These are phyloP conservation scores for Coniferiporia sulphurascens DNA, from an alignment of 1,284 basidiomycete species.

Conservation along the genomic window DNA sequence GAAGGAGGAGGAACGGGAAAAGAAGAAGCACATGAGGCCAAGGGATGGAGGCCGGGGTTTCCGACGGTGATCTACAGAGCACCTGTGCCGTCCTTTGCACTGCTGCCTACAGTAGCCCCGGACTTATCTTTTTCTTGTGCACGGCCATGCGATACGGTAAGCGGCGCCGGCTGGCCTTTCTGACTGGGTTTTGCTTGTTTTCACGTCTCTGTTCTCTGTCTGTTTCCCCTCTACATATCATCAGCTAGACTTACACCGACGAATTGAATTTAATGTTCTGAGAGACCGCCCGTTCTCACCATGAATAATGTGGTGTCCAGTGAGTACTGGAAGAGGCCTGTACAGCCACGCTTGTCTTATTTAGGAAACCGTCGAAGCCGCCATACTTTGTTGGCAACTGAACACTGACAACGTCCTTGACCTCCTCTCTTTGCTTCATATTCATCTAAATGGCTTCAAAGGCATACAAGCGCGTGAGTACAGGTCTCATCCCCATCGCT, in stretches of 20 bases:
- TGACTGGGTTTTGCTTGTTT: neutral
- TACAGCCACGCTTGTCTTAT: neutral
- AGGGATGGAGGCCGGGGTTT: slow-evolving; percentile 22
- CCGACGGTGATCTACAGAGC: slow-evolving; percentile 8
- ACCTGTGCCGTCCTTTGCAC: neutral
- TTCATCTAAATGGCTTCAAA: slow-evolving; percentile 64
- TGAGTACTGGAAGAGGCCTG: too few relatives aligned
- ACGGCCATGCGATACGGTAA: neutral
- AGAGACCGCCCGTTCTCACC: too few relatives aligned
- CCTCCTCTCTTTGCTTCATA: neutral
- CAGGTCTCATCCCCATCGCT: slow-evolving; percentile 4
- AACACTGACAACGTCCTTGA: neutral
- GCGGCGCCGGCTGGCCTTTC: neutral
- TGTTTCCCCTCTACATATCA: too few relatives aligned
- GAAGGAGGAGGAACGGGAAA: slow-evolving; percentile 66
- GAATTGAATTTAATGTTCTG: too few relatives aligned
- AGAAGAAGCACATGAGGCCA: slow-evolving; percentile 43
- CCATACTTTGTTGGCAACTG: neutral
- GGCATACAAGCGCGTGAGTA: slow-evolving; percentile 74
- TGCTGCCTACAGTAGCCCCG: neutral
- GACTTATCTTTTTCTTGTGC: neutral
- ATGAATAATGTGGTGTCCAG: too few relatives aligned
- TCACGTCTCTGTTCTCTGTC: neutral
- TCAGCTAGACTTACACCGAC: too few relatives aligned
- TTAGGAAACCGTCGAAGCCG: neutral